Evolutionary conservation across 768 basidiomycete genomes (phyloP).

Genomic region (Phallus indusiatus): DNA sequence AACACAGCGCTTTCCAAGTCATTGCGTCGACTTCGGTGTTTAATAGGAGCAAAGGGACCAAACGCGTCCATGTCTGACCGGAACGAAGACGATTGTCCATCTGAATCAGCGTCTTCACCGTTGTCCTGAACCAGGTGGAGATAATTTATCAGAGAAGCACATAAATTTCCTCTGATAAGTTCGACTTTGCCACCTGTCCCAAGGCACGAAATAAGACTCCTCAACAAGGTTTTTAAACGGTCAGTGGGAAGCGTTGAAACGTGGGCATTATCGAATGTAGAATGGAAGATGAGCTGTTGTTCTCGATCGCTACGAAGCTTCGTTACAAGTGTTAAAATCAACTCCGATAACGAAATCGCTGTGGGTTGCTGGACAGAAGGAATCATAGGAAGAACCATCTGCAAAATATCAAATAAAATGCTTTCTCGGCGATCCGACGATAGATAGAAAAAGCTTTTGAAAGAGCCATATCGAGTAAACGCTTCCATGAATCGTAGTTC

Average conservation of each 20-base stretch:
- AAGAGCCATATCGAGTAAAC: constrained; percentile 74
- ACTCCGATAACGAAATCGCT: constrained; percentile 76
- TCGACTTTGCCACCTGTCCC: constrained; percentile 71
- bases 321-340: constrained; percentile 71
- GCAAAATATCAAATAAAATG: constrained; percentile 84
- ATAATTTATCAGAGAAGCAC: constrained; percentile 84
- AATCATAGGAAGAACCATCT: constrained; percentile 65
- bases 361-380: constrained; percentile 60
- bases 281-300: constrained; percentile 58
- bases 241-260: constrained; percentile 72
- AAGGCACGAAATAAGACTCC: constrained; percentile 65
- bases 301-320: constrained; percentile 80
- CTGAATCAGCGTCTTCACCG: background rate
- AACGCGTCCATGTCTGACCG: constrained; percentile 13
- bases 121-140: constrained; percentile 52
- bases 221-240: constrained; percentile 63
- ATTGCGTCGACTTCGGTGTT: constrained; percentile 15
- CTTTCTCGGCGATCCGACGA: constrained; percentile 77
- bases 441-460: constrained; percentile 76
- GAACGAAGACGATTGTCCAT: constrained; percentile 11
- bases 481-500: constrained; percentile 78
- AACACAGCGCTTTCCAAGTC: constrained; percentile 56
- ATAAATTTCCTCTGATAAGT: constrained; percentile 89
- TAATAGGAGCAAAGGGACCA: background rate
- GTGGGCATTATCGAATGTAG: constrained; percentile 51